Base-by-base conservation (phyloP, 2,329 filamentous ascomycete genomes). In the Ceratocystis ficicola region DNA sequence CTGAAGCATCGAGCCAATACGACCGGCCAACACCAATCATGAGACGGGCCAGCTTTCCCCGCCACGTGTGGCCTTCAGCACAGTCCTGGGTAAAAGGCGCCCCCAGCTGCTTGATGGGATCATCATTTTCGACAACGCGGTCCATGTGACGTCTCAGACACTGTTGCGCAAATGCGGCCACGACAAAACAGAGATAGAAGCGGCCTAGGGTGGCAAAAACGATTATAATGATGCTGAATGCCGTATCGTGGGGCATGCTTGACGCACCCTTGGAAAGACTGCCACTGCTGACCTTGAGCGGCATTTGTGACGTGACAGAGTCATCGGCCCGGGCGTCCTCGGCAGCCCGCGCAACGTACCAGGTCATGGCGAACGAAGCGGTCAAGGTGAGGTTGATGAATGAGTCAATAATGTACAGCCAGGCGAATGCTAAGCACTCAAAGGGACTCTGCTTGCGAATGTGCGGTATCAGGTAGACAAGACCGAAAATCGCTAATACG, bases 341-440 rank as follows among this genome's bases (percentile, higher is more conserved):
- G 20, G 78, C 77, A 20, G 84, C 83, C 10, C 80, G 76, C 80
- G 84, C 82, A 68, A 93, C 79, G 76, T 95, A 96, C 92, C 92
- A 96, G 62, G 86, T 85, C 65, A 90, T 78, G 50, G 88, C 90
- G 73, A 96, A 96, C 7, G 87, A 83, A 59, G 84, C 81, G 0
- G 92, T 96, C 77, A 93, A 96, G 1, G 84, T 82, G 22, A 86
- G 85, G 75, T 95, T 96, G 74, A 95, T 82, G 64, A 89, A 72
- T 8, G 88, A 90, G 76, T 96, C 92, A 71, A 95, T 74, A 12
- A 89, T 79, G 75, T 96, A 96, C 65, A 95, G 80, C 82, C 90
- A 95, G 2, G 90, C 90, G 64, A 96, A 83, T 1, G 85, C 83
- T 30, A 96, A 80, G 71, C 86, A 89, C 72, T 95, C 86, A 66